phyloP scores from a whole-genome alignment of 2,329 filamentous ascomycete species.

The Pseudogymnoascus verrucosus region DNA sequence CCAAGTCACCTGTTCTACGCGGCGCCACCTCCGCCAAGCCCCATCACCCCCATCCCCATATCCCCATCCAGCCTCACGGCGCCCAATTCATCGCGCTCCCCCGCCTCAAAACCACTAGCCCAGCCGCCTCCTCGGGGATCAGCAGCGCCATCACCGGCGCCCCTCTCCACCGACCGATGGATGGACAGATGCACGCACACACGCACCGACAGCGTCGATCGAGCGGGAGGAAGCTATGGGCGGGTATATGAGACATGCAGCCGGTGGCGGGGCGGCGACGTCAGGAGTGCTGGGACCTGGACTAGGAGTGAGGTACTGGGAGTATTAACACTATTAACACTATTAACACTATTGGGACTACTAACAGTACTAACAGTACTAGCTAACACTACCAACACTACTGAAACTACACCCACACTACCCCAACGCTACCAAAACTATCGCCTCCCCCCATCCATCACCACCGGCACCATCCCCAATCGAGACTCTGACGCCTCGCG shows the following conservation, averaged over 20 bases:
- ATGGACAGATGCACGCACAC: background rate
- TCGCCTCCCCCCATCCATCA: background rate
- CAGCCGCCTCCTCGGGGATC: background rate
- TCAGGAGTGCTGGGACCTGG: background rate
- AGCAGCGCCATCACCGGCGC: background rate
- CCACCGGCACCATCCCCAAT: background rate
- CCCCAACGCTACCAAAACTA: background rate
- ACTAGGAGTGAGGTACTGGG: too few species aligned
- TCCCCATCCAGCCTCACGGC: background rate
- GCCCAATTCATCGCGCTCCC: background rate
- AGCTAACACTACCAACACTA: background rate
- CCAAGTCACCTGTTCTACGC: too few species aligned
- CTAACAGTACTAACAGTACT: background rate
- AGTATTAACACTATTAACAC: background rate
- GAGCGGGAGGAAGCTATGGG: background rate
- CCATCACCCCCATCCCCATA: background rate
- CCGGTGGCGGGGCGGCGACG: background rate
- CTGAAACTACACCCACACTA: background rate
- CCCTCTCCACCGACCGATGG: background rate
- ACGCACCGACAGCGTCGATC: background rate
- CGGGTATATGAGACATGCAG: background rate
- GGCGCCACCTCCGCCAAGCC: background rate
- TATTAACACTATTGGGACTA: background rate
- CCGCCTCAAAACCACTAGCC: background rate
- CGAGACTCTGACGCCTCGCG: background rate